Evolutionary conservation across 2,329 filamentous ascomycete species (phyloP), one percentile per base, ranked within the genome.

Genomic region (Sclerotinia borealis): DNA sequence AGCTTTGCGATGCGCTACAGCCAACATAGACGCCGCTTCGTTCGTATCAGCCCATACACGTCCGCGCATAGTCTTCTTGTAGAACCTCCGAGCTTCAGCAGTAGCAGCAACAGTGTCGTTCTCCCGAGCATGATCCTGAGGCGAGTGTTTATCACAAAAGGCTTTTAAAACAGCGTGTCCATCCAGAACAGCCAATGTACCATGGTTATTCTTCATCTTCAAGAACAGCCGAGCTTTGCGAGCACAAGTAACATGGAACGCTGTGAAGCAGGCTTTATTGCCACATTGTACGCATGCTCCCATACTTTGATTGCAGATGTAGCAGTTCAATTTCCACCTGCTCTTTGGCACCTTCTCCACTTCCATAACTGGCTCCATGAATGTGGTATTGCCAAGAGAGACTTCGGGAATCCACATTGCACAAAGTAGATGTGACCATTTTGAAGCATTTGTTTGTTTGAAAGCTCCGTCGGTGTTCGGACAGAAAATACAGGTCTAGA

Each of bases 371-470:
- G 95, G 95, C 73, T 99, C 95, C 91, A 98, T 97, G 74, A 98
- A 95, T 9, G 93, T 96, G 66, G 92, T 90, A 73, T 99, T 99
- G 17, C 93, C 95, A 56, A 99, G 85, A 4, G 91, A 93, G 8
- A 98, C 92, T 77, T 99, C 95, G 0, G 95, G 95, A 71, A 99
- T 97, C 95, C 95, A 99, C 80, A 98, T 95, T 37, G 95, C 92
- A 74, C 95, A 99, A 10, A 99, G 85, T 13, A 99, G 79, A 81
- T 99, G 95, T 31, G 93, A 91, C 95, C 95, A 99, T 77, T 96
- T 95, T 3, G 93, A 92, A 2, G 91, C 90, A 68, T 92, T 97
- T 1, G 95, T 98, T 77, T 98, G 95, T 76, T 99, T 99, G 80
- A 99, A 99, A 3, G 95, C 95, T 17, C 95, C 95, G 71, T 98